A percentile compares a stretch with the other conserved stretches of the same genome.
Evolutionary conservation across 306 rosid genomes (phyloP).

Genomic region (Alnus rubra): DNA sequence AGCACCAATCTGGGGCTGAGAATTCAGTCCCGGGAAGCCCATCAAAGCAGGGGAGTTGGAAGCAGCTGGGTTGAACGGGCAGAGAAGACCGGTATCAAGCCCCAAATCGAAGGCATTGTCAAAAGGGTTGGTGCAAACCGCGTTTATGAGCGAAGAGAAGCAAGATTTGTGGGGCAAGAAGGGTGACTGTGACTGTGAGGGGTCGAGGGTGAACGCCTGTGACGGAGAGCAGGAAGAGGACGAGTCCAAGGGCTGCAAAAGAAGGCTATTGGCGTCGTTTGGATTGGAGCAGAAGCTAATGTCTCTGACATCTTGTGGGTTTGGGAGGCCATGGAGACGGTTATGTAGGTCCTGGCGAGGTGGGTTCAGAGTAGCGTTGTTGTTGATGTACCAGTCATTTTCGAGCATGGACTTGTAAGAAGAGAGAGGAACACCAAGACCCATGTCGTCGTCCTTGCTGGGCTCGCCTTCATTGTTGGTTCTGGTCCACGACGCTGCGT

Average conservation of each 20-base stretch:
- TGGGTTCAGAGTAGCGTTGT: constrained; percentile 32
- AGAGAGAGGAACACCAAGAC: constrained; percentile 42
- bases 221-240: constrained; percentile 59
- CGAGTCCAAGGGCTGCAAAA: constrained; percentile 57
- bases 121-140: constrained; percentile 33
- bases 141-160: constrained; percentile 53
- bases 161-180: constrained; percentile 48
- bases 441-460: constrained; percentile 39
- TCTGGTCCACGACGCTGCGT: constrained; percentile 56
- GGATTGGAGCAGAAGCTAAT: constrained; percentile 44
- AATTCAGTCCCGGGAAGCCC: constrained; percentile 38
- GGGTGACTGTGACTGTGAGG: constrained; percentile 40
- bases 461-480: constrained; percentile 32
- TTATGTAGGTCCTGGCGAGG: constrained; percentile 30
- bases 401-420: constrained; percentile 79
- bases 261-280: constrained; percentile 29
- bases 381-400: constrained; percentile 56
- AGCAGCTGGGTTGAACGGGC: constrained; percentile 31
- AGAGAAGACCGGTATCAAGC: constrained; percentile 44
- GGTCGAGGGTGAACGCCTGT: constrained; percentile 49
- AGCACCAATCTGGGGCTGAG: constrained; percentile 34
- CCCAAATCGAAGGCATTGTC: constrained; percentile 66
- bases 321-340: constrained; percentile 21
- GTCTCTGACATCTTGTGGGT: constrained; percentile 37
- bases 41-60: constrained; percentile 42